Percentiles rank a stretch among this genome's conserved stretches.
phyloP scores from a whole-genome alignment of 805 yeast species.

The Myxozyma geophila region DNA sequence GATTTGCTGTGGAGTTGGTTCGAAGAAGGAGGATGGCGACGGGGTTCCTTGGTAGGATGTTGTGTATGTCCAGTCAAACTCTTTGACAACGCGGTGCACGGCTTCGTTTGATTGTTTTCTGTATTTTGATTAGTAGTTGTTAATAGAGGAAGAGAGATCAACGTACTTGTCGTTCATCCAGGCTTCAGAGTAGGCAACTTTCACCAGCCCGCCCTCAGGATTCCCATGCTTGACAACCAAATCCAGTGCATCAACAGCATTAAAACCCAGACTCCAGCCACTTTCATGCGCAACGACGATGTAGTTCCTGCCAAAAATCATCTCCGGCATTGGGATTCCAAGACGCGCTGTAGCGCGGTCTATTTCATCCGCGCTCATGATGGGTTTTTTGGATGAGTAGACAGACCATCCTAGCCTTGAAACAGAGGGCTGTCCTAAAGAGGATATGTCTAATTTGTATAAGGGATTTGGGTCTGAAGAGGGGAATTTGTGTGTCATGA shows the following conservation, averaged over 20 bases:
- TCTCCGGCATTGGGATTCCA: constrained; percentile 89
- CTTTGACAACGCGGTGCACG: constrained; percentile 67
- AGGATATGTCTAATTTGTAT: neutral
- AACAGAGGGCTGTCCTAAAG: constrained; percentile 8
- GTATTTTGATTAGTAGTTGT: neutral
- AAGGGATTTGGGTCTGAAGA: constrained; percentile 17
- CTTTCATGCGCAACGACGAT: constrained; percentile 57
- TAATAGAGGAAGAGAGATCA: neutral
- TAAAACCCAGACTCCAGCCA: constrained; percentile 62
- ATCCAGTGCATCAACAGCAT: constrained; percentile 75
- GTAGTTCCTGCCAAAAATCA: constrained; percentile 89
- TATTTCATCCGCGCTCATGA: constrained; percentile 71
- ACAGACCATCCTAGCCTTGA: constrained; percentile 67
- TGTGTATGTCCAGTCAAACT: constrained; percentile 97
- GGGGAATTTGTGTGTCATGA: constrained; percentile 6
- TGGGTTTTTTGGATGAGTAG: constrained; percentile 73
- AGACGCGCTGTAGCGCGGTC: constrained; percentile 65
- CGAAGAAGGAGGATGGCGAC: constrained; percentile 34
- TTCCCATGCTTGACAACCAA: constrained; percentile 60
- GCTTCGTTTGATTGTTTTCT: constrained; percentile 44
- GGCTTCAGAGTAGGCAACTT: constrained; percentile 84
- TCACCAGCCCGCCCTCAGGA: constrained; percentile 51
- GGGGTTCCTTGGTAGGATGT: constrained; percentile 69
- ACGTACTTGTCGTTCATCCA: constrained; percentile 58
- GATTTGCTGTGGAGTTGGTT: constrained; percentile 49